Conservation (phyloP, 2,329 filamentous ascomycete species). For the Venturiaceae sp. region DNA sequence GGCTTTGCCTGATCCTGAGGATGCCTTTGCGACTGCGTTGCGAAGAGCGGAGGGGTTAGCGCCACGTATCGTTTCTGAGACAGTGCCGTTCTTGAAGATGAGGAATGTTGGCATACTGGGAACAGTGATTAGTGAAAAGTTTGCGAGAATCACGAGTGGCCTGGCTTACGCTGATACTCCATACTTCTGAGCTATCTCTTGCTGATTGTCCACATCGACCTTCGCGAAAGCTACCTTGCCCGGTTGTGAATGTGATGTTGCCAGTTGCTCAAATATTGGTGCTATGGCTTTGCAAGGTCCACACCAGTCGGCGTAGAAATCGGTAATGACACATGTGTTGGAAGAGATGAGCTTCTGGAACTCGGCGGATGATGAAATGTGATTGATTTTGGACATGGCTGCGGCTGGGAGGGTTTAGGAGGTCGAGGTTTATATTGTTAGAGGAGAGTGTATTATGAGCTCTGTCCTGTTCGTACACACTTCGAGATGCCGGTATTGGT, state of each 20-base stretch:
- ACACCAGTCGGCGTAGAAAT: constrained; percentile 48
- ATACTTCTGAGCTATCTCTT: constrained; percentile 38
- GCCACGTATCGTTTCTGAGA: constrained; percentile 37
- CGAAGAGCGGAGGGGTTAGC: constrained; percentile 39
- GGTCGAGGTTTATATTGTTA: too few relatives aligned
- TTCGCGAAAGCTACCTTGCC: constrained; percentile 42
- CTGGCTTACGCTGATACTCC: constrained; percentile 35
- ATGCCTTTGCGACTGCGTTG: constrained; percentile 34
- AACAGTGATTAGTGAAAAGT: constrained; percentile 13
- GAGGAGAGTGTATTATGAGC: too few relatives aligned
- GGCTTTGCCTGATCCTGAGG: constrained; percentile 26
- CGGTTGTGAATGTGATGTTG: constrained; percentile 36
- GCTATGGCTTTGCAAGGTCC: constrained; percentile 47
- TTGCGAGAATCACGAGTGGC: too few relatives aligned
- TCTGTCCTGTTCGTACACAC: too few relatives aligned
- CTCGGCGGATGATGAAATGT: constrained; percentile 2
- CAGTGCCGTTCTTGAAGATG: constrained; percentile 31
- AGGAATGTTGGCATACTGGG: constrained; percentile 41
- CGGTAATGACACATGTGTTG: constrained; percentile 33
- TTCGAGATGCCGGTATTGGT: too few relatives aligned
- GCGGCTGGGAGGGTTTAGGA: too few relatives aligned
- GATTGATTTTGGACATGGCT: constrained; percentile 4
- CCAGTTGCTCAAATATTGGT: constrained; percentile 41
- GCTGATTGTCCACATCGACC: constrained; percentile 44
- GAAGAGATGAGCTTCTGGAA: constrained; percentile 21